Evolutionary conservation across 352 stramenopile species (phyloP).

Genomic region (Chrysophaeum taylorii): DNA sequence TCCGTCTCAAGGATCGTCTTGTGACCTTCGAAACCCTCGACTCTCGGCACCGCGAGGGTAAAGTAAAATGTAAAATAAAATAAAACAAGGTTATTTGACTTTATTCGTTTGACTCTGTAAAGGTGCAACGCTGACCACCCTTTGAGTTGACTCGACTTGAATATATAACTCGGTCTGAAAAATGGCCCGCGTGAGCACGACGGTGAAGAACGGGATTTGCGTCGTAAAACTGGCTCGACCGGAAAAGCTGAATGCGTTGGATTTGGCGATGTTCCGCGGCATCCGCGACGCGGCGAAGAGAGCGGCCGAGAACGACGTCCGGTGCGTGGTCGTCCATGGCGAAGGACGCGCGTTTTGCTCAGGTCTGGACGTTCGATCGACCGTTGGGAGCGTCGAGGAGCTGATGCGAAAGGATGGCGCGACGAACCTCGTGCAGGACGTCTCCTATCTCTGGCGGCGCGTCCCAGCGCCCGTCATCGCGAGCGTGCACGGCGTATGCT

Average conservation of each 20-base stretch:
- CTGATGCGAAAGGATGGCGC: conserved; percentile 22
- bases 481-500: conserved; percentile 52
- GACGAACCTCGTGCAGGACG: conserved; percentile 54
- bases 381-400: background rate
- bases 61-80: too few species aligned
- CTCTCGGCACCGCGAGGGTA: too few species aligned
- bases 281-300: conserved; percentile 35
- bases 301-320: conserved; percentile 30
- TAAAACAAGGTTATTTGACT: too few species aligned
- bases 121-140: too few species aligned
- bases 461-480: conserved; percentile 49
- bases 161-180: too few species aligned
- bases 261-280: conserved; percentile 51
- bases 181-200: too few species aligned
- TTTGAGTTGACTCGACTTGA: too few species aligned
- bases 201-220: conserved; percentile 26
- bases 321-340: conserved; percentile 46
- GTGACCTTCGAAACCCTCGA: too few species aligned
- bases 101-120: too few species aligned
- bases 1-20: too few species aligned
- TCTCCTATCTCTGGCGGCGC: conserved; percentile 45
- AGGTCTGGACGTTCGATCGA: conserved; percentile 44
- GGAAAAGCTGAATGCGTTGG: conserved; percentile 48
- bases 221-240: conserved; percentile 45
- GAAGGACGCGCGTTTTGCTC: conserved; percentile 49